Evolutionary conservation across 768 basidiomycete genomes (phyloP).

Genomic region (Boletus reticulatus): DNA sequence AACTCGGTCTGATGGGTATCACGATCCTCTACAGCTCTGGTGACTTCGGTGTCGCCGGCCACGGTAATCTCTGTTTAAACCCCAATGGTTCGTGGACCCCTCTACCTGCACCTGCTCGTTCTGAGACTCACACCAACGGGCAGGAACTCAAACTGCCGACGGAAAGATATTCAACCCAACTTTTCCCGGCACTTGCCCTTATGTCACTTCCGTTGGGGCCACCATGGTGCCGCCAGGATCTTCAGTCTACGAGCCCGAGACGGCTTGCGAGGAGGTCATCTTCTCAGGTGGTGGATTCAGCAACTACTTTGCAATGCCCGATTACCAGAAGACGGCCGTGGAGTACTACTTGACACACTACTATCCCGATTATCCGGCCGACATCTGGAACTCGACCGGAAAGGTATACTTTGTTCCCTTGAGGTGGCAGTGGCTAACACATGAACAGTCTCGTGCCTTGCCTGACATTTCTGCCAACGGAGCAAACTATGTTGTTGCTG

Average conservation of each 20-base stretch:
- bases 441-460: slow-evolving; percentile 31
- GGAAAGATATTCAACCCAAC: slow-evolving; percentile 53
- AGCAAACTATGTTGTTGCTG: slow-evolving; percentile 29
- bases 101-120: not conserved
- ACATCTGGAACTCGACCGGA: slow-evolving; percentile 30
- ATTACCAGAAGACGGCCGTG: slow-evolving; percentile 39
- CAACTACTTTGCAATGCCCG: slow-evolving; percentile 41
- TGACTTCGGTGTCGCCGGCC: slow-evolving; percentile 44
- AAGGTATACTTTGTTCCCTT: not conserved
- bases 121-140: not conserved
- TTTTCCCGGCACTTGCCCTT: slow-evolving; percentile 50
- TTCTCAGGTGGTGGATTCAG: slow-evolving; percentile 45
- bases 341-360: slow-evolving; percentile 31
- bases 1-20: slow-evolving; percentile 40
- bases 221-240: slow-evolving; percentile 38
- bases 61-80: not conserved
- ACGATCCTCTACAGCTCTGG: slow-evolving; percentile 45
- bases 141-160: slow-evolving; percentile 27
- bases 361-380: slow-evolving; percentile 21
- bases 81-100: slow-evolving; percentile 7
- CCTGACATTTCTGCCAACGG: slow-evolving; percentile 39
- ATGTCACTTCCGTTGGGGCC: slow-evolving; percentile 49
- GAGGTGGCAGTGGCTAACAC: slow-evolving; percentile 1
- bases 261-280: slow-evolving; percentile 41
- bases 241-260: slow-evolving; percentile 44